Base-by-base conservation (phyloP, 495 filamentous ascomycete genomes). In the Tetracladium marchalianum region DNA sequence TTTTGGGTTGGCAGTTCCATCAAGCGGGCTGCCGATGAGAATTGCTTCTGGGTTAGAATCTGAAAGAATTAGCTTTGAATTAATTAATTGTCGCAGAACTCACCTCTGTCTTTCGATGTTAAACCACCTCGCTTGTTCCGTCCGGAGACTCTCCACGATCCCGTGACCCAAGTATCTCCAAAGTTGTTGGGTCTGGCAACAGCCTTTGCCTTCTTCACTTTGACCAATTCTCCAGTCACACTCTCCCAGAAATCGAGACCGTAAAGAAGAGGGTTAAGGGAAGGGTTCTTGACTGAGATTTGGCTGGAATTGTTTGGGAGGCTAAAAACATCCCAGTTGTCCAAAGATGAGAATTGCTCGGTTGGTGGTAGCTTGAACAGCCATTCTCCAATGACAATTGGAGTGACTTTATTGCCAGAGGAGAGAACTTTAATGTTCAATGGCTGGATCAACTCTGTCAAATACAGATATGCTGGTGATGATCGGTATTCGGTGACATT, bases 221-320 rank as follows among this genome's bases (percentile, higher is more conserved):
- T 75, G 10, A 81, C 75, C 22, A 77, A 52, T 54, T 81, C 77
- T 15, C 78, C 77, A 44, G 54, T 68, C 42, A 82, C 51, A 41
- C 69, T 73, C 64, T 82, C 71, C 78, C 78, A 82, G 53, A 82
- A 82, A 56, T 82, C 78, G 41, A 82, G 52, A 1, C 77, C 78
- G 49, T 76, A 80, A 41, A 64, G 48, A 4, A 64, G 57, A 3
- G 78, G 76, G 35, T 77, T 31, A 12, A 80, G 59, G 1, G 60
- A 60, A 0, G 75, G 75, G 54, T 81, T 81, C 17, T 57, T 66
- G 10, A 58, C 66, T 0, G 75, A 76, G 45, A 81, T 50, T 55
- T 69, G 62, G 50, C 57, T 64, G 38, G 56, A 62, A 39, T 71
- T 76, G 45, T 75, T 76, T 8, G 79, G 79, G 11, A 79, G 49